phyloP scores from a whole-genome alignment of 148 eudicot genomes.

The Dianthus caryophyllus region DNA sequence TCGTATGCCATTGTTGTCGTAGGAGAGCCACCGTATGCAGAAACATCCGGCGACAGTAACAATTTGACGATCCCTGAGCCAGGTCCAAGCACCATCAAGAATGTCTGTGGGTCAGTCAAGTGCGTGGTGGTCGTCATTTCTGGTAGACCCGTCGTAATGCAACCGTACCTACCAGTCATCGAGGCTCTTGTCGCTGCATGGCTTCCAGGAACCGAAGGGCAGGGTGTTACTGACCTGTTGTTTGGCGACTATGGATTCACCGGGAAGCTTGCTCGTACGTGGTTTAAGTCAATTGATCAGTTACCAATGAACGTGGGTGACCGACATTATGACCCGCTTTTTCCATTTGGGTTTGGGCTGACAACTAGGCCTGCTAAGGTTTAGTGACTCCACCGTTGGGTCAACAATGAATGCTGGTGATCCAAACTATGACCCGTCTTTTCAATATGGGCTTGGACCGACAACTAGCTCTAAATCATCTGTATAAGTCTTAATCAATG shows the following conservation, averaged over 20 bases:
- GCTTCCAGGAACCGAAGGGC: slow-evolving; percentile 46
- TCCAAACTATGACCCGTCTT: slow-evolving; percentile 32
- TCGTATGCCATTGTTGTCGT: slow-evolving; percentile 57
- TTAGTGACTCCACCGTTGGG: slow-evolving; percentile 27
- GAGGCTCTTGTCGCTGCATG: slow-evolving; percentile 52
- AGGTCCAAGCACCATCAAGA: slow-evolving; percentile 30
- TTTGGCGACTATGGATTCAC: slow-evolving; percentile 35
- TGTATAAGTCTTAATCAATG: slow-evolving; percentile 1
- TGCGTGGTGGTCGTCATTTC: slow-evolving; percentile 51
- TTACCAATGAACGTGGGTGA: slow-evolving; percentile 47
- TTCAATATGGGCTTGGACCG: slow-evolving; percentile 38
- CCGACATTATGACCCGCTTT: slow-evolving; percentile 40
- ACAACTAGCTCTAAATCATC: slow-evolving; percentile 21
- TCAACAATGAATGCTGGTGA: slow-evolving; percentile 37
- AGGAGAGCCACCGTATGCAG: slow-evolving; percentile 54
- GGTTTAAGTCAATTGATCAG: slow-evolving; percentile 45
- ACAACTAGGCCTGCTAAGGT: slow-evolving; percentile 24
- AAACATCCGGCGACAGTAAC: slow-evolving; percentile 33
- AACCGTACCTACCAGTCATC: slow-evolving; percentile 30
- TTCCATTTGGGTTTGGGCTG: slow-evolving; percentile 44
- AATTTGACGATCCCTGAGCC: slow-evolving; percentile 42
- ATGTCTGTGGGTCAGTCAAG: slow-evolving; percentile 31
- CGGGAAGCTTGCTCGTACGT: slow-evolving; percentile 37
- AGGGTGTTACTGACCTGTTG: slow-evolving; percentile 38
- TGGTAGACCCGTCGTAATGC: slow-evolving; percentile 45